A percentile compares a stretch with the other conserved stretches of the same genome.
Evolutionary conservation across 768 basidiomycete species (phyloP).

Genomic region (Suillus occidentalis): DNA sequence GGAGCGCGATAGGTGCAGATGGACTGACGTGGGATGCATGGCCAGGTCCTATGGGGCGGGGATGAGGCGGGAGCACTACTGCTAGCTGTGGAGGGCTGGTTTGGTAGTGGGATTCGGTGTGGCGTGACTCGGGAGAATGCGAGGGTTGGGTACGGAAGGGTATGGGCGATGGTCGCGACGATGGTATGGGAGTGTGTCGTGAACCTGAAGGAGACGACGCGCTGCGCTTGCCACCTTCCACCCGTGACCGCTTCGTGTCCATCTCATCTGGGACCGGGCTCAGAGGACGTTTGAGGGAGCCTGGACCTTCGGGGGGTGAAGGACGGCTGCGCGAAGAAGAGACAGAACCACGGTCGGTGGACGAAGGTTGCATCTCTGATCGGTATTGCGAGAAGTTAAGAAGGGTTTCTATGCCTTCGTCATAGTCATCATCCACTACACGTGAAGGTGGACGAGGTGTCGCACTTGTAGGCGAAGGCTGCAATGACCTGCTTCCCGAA

Average conservation of each 20-base stretch:
- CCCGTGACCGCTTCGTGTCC: constrained; percentile 62
- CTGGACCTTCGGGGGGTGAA: constrained; percentile 53
- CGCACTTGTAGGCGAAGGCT: constrained; percentile 69
- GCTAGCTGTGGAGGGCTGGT: constrained; percentile 55
- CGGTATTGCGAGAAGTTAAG: constrained; percentile 62
- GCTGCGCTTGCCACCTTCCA: constrained; percentile 53
- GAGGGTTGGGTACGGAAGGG: constrained; percentile 75
- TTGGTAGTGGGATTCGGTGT: constrained; percentile 36
- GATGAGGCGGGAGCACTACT: constrained; percentile 69
- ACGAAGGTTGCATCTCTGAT: constrained; percentile 28
- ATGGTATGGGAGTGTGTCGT: constrained; percentile 55
- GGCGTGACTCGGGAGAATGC: constrained; percentile 68
- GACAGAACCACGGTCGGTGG: constrained; percentile 56
- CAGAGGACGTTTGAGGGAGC: constrained; percentile 62
- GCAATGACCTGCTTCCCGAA: constrained; percentile 63
- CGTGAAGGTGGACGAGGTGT: constrained; percentile 63
- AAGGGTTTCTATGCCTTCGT: constrained; percentile 85
- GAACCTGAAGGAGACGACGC: constrained; percentile 50
- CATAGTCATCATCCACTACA: constrained; percentile 88
- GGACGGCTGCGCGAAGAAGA: constrained; percentile 59
- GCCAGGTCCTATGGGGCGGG: constrained; percentile 64
- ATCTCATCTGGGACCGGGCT: constrained; percentile 67
- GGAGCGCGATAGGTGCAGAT: constrained; percentile 52
- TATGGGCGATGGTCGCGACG: constrained; percentile 66
- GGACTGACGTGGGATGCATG: constrained; percentile 39